Percentiles rank a stretch among this genome's conserved stretches.
phyloP scores from a whole-genome alignment of 371 early-diverging fungal genomes.

The Mortierella sp. region DNA sequence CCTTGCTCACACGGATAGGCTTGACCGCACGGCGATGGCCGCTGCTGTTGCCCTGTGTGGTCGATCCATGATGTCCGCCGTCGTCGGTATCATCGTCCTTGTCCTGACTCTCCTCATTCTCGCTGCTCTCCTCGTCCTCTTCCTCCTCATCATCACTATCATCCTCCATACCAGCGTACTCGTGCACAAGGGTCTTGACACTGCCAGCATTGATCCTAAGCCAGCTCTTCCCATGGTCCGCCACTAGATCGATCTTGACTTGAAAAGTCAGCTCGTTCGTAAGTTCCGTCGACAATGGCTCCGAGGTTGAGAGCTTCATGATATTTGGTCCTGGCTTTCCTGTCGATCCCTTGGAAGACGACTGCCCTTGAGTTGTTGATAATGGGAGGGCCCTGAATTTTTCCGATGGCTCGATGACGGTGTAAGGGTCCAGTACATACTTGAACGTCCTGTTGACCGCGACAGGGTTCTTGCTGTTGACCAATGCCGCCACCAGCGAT shows the following conservation, averaged over 20 bases:
- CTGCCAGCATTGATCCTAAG: constrained; percentile 57
- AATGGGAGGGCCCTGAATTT: constrained; percentile 32
- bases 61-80: neutral
- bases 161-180: constrained; percentile 56
- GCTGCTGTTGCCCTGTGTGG: neutral
- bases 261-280: constrained; percentile 28
- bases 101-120: constrained; percentile 13
- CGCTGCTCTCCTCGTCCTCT: constrained; percentile 9
- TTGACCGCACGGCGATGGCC: constrained; percentile 1
- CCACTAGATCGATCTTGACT: constrained; percentile 49
- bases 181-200: constrained; percentile 41
- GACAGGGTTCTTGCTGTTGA: constrained; percentile 43
- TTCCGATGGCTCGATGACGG: constrained; percentile 41
- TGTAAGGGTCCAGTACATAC: constrained; percentile 40
- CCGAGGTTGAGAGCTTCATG: constrained; percentile 27
- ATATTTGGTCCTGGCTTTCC: neutral
- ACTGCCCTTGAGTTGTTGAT: neutral
- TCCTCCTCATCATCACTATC: constrained; percentile 46
- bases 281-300: constrained; percentile 28
- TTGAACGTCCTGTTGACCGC: constrained; percentile 41
- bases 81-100: neutral
- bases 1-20: constrained; percentile 48
- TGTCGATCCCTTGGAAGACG: neutral
- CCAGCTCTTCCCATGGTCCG: constrained; percentile 56
- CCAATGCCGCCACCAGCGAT: constrained; percentile 40